Base-by-base conservation (phyloP, 495 filamentous ascomycete genomes). In the Saxispiralis lemnorum region DNA sequence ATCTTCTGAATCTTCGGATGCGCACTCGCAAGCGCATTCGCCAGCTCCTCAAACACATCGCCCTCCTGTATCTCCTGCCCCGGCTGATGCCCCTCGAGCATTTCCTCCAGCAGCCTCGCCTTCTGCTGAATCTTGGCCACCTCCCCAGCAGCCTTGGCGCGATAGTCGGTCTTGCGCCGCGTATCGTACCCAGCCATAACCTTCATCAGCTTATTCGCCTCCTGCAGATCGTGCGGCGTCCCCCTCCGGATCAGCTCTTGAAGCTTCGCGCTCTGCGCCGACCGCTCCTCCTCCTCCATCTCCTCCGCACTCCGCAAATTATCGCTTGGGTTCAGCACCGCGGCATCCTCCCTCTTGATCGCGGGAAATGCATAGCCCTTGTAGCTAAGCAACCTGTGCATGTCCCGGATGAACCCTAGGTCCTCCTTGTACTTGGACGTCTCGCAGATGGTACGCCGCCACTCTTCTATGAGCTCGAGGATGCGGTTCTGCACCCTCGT, bases 1-100 rank as follows among this genome's bases (percentile, higher is more conserved):
- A 97, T 97, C 64, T 79, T 93, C 55, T 94, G 86, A 44, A 96
- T 97, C 65, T 97, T 96, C 1, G 89, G 92, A 42, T 96, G 92
- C 10, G 89, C 92, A 51, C 83, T 94, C 58, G 82, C 82, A 24
- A 97, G 66, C 4, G 89, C 77, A 53, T 77, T 80, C n/a, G 85
- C 85, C 39, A 97, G 74, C 65, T 96, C 89, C 70, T 93, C 84
- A 53, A 86, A 97, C 24, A 93, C 85, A 60, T 96, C 89, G 30
- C 87, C 87, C 40, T 94, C 85, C 38, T 71, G 71, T 56, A 94
- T 75, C 41, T 72, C 71, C 48, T 93, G 89, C 6, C 86, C 88
- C 0, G 75, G 72, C 51, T 84, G 72, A 53, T 86, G 81, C 7
- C 74, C 78, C 47, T 84, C 83, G 35, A 97, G 66, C 68, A 93